Evolutionary conservation across 2,329 filamentous ascomycete species (phyloP), one percentile per base, ranked within the genome.

Genomic region (Mollisiaceae sp.): DNA sequence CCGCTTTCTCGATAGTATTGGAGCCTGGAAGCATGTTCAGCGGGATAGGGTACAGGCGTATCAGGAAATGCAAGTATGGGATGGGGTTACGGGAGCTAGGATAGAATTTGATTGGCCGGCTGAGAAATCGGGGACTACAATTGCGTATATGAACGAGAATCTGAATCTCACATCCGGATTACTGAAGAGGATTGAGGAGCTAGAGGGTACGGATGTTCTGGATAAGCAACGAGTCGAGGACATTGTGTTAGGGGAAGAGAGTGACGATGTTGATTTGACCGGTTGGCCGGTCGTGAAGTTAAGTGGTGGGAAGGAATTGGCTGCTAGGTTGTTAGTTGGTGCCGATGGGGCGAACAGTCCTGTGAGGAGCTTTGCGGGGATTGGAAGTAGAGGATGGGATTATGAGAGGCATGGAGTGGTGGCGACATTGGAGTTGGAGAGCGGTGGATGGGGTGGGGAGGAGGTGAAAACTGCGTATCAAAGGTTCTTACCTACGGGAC

Each of bases 111-210:
- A 95, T 79, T 91, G 89, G 90, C 78, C 70, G 65, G 76, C 79
- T 75, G 85, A 83, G 67, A 90, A 87, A 1, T 92, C 70, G 66
- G 76, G 81, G 75, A 85, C 82, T 67, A 91, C 88, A 1, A 93
- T 99, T 71, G 95, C 95, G 11, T 97, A 95, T 77, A 99, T 99
- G 94, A 92, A 89, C 50, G 96, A 99, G 82, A 99, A 98, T 77
- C 78, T 90, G 38, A 98, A 99, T 77, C 83, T 97, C 39, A 93
- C 92, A 2, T 89, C 89, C 0, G 93, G 88, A 0, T 83, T 99
- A 8, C 79, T 97, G 59, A 84, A 84, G 62, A 86, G 91, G 15
- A 83, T 97, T 41, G 83, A 89, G 11, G 86, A 91, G 70, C 81
- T 96, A 1, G 87, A 88, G 1, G 83, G 84, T 3, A 84, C 94